Evolutionary conservation across 2,329 filamentous ascomycete species (phyloP), one percentile per base, ranked within the genome.

Genomic region (Claviceps paspali): DNA sequence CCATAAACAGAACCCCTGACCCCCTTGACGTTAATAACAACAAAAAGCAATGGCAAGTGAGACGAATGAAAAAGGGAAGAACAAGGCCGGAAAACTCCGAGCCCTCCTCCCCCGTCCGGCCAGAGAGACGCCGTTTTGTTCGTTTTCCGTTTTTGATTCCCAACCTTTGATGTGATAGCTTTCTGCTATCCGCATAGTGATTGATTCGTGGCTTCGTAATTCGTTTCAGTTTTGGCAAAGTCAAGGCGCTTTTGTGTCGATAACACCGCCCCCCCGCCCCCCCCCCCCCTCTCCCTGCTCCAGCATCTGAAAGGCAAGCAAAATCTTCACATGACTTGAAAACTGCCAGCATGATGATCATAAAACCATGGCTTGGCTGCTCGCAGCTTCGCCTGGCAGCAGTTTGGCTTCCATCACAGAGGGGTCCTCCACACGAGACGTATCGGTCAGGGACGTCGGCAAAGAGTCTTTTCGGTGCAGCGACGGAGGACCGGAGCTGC

Each of bases 381-480:
- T 22, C 15, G 43, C 41, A 17, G 49, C 48, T 26, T 48, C 53
- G 33, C 51, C 48, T 15, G 47, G 44, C 34, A 42, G 36, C 36
- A 45, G 41, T 33, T 48, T 54, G 12, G 42, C 34, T 17, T 53
- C 52, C 38, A 39, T 27, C 35, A 45, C 40, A 10, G 44, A 38
- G 5, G 49, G 35, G 19, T 55, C 51, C 27, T 45, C 47, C 14
- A 39, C 17, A 14, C 41, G 46, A 8, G 43, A 48, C 5, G 42
- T 35, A 18, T 46, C 38, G 12, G 41, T 41, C 1, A 39, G 38
- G 4, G 43, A 46, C n/a, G 44, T 41, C 22, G 46, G 31, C 2
- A 38, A 40, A 14, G 51, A 43, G 24, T 54, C 52, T 31, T 54
- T 57, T 17, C 45, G 47, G 23, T 53, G 50, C 10, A 43, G 31